Evolutionary conservation across 164 flowering plant species (phyloP).

Genomic region (Chloranthus sessilifolius): DNA sequence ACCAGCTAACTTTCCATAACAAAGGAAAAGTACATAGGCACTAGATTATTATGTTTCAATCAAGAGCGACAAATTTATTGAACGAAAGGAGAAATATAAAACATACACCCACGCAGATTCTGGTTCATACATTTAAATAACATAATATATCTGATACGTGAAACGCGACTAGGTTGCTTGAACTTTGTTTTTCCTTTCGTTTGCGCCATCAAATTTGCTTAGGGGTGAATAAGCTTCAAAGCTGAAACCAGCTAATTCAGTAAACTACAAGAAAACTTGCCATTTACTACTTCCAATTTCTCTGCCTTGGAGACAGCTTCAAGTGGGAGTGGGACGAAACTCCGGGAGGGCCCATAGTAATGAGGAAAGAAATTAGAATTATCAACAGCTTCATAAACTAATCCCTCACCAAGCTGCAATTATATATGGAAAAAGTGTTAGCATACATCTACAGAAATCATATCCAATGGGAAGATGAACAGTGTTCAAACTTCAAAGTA

Average conservation of each 20-base stretch:
- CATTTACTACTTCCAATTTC: conserved; percentile 41
- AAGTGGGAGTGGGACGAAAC: conserved; percentile 63
- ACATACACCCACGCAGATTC: too few relatives aligned
- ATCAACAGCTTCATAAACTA: conserved; percentile 77
- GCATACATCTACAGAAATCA: neutral
- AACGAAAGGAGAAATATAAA: too few relatives aligned
- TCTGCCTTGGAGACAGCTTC: conserved; percentile 64
- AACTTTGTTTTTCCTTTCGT: neutral
- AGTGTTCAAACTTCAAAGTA: too few relatives aligned
- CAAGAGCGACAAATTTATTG: too few relatives aligned
- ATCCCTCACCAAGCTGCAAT: conserved; percentile 82
- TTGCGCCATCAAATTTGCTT: neutral
- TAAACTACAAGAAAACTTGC: conserved; percentile 49
- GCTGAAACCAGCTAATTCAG: conserved; percentile 14
- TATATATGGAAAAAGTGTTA: neutral
- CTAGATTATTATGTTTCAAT: too few relatives aligned
- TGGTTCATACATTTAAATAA: neutral
- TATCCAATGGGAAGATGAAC: too few relatives aligned
- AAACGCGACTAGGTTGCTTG: neutral
- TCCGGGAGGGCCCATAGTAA: conserved; percentile 74
- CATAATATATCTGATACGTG: neutral
- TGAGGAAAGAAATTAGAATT: conserved; percentile 67
- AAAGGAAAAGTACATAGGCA: too few relatives aligned
- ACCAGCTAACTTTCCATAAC: too few relatives aligned
- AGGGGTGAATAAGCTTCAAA: neutral